phyloP scores from a whole-genome alignment of 805 yeast genomes.

The Clavispora phyllophila region DNA sequence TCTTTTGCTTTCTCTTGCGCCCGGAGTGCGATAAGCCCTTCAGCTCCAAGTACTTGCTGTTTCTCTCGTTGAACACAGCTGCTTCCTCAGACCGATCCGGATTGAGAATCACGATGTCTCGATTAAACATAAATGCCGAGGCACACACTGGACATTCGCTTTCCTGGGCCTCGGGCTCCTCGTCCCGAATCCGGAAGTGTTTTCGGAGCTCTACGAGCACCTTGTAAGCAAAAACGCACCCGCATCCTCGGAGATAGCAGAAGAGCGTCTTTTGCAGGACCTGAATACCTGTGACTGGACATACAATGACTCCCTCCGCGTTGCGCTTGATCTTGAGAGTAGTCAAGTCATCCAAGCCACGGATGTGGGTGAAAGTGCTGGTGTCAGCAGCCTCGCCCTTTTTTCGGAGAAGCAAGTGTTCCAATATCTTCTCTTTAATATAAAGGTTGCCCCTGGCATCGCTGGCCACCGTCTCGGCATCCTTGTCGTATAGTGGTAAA shows the following conservation, averaged over 20 bases:
- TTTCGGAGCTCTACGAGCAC: slow-evolving; percentile 16
- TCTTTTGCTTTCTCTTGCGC: slow-evolving; percentile 11
- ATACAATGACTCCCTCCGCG: slow-evolving; percentile 15
- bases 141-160: slow-evolving; percentile 32
- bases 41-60: slow-evolving; percentile 9
- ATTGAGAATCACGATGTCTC: slow-evolving; percentile 30
- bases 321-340: slow-evolving; percentile 11
- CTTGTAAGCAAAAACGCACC: slow-evolving; percentile 31
- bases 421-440: slow-evolving; percentile 59
- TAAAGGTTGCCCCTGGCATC: slow-evolving; percentile 65
- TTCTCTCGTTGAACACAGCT: slow-evolving; percentile 11
- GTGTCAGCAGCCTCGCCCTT: slow-evolving; percentile 1
- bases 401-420: slow-evolving; percentile 43
- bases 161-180: slow-evolving; percentile 4
- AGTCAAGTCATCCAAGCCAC: slow-evolving; percentile 10
- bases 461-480: slow-evolving; percentile 48
- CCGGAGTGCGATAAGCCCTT: slow-evolving; percentile 24
- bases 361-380: slow-evolving; percentile 4
- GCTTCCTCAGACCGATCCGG: slow-evolving; percentile 14
- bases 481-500: slow-evolving; percentile 30
- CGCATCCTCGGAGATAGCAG: slow-evolving; percentile 33
- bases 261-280: slow-evolving; percentile 14
- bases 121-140: slow-evolving; percentile 15
- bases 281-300: slow-evolving; percentile 28
- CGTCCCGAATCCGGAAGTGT: slow-evolving; percentile 6